Evolutionary conservation across 352 stramenopile species (phyloP), one percentile per base, ranked within the genome.

Genomic region (Phytophthora capsici): DNA sequence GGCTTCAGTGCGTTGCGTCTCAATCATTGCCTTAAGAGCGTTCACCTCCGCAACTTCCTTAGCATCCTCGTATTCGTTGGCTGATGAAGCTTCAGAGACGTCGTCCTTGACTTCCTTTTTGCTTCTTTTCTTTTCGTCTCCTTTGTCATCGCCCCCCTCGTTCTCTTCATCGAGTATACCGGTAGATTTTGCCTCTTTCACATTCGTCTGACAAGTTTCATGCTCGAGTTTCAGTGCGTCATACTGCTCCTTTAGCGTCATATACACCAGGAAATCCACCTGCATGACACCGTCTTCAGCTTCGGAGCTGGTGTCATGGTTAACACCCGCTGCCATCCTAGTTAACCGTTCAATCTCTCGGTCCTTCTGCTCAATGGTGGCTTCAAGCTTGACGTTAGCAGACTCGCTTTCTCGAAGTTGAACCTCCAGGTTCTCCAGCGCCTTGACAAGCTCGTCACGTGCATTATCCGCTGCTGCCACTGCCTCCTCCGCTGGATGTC

Each of bases 331-430:
- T 75, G 77, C 53, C 73, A 73, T 37, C 51, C 32, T 66, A 47
- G 62, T 75, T n/a, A 91, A 55, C 10, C 78, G 56, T 23, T 84
- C 48, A 49, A 91, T 81, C 54, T 73, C 53, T 6, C 69, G 30
- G 37, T 89, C 76, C 37, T 88, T 88, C 9, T 69, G 37, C 25
- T 86, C 71, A 16, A 69, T 73, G 3, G 76, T 61, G 14, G 82
- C 77, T 64, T 88, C 77, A 13, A 91, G 66, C 53, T 82, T 80
- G 38, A 77, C 78, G 19, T 91, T 89, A 1, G 79, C 73, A 23
- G 61, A 53, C 38, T 90, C 82, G 30, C 69, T 86, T 22, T 84
- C 77, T 6, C 79, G 68, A 30, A 90, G 65, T 26, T 88, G 77
- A 23, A 63, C 66, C 53, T 90, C 79, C 1, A 90, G 48, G 14